Conservation (phyloP, 345 rosid genomes). For the Lepidium aucheri region DNA sequence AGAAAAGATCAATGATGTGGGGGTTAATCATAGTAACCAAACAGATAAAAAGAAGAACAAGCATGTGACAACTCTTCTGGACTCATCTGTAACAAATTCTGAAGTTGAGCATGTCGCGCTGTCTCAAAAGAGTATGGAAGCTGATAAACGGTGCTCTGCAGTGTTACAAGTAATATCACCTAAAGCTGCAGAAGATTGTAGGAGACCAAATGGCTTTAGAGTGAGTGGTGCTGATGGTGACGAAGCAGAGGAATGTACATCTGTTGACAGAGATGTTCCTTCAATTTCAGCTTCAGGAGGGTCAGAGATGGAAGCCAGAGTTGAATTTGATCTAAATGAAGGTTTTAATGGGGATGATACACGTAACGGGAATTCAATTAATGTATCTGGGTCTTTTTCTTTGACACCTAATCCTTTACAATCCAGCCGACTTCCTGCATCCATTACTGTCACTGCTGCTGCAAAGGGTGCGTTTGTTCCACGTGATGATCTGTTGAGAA, state of each 20-base stretch:
- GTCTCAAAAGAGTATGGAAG: conserved; percentile 19
- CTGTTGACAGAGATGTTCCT: conserved; percentile 27
- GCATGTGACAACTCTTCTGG: conserved; percentile 10
- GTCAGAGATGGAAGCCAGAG: conserved; percentile 43
- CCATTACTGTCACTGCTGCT: conserved; percentile 78
- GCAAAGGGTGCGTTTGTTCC: conserved; percentile 85
- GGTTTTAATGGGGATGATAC: conserved; percentile 59
- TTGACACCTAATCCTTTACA: conserved; percentile 36
- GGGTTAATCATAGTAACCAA: conserved; percentile 1
- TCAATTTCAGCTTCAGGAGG: conserved; percentile 22
- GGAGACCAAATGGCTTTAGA: conserved; percentile 28
- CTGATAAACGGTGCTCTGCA: conserved; percentile 6
- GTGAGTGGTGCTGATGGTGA: conserved; percentile 30
- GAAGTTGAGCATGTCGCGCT: conserved; percentile 31
- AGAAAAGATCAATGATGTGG: conserved; percentile 29
- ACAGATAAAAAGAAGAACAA: conserved; percentile 23
- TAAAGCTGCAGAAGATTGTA: conserved; percentile 28
- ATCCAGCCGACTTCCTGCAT: conserved; percentile 45
- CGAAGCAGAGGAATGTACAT: conserved; percentile 38
- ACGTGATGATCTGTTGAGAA: conserved; percentile 58
- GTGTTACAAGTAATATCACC: conserved; percentile 9
- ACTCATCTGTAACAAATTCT: conserved; percentile 15
- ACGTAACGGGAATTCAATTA: conserved; percentile 33
- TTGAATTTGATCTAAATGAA: conserved; percentile 84
- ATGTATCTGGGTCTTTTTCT: conserved; percentile 26